phyloP scores from a whole-genome alignment of 495 filamentous ascomycete species.

The Elasticomyces elasticus region DNA sequence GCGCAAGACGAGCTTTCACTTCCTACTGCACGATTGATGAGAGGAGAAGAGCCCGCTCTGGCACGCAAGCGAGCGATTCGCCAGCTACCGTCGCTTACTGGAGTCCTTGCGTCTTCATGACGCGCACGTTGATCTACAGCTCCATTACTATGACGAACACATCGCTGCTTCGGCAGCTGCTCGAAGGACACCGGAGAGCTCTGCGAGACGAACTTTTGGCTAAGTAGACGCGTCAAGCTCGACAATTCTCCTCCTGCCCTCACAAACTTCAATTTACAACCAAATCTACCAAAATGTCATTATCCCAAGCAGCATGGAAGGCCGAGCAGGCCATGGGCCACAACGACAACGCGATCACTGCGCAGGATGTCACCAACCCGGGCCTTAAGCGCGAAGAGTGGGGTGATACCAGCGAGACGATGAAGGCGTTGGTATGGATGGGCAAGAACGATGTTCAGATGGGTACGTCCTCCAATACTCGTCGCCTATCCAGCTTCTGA shows the following conservation, averaged over 20 bases:
- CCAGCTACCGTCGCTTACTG: not conserved
- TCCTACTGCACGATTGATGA: not conserved
- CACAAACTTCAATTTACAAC: not conserved
- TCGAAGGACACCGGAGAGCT: not conserved
- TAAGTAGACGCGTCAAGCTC: not conserved
- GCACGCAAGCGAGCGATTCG: not conserved
- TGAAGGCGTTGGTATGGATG: slow-evolving; percentile 66
- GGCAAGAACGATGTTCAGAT: slow-evolving; percentile 58
- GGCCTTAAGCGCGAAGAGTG: slow-evolving; percentile 35
- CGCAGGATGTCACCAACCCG: slow-evolving; percentile 46
- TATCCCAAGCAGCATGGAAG: slow-evolving; percentile 52
- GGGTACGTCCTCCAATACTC: slow-evolving; percentile 25
- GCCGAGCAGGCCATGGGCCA: slow-evolving; percentile 60
- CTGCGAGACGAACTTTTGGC: not conserved
- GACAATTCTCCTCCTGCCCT: no score
- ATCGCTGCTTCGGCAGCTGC: not conserved
- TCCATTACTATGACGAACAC: no score
- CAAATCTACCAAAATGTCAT: slow-evolving; percentile 36
- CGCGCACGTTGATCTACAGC: no score
- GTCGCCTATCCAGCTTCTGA: not conserved
- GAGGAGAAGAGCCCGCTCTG: not conserved
- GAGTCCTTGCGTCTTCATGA: no score
- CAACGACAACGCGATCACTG: slow-evolving; percentile 44
- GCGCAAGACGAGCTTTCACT: no score
- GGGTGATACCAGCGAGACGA: slow-evolving; percentile 41